Percentiles rank a stretch among this genome's conserved stretches.
phyloP scores from a whole-genome alignment of 768 basidiomycete species.

The Lactarius pseudohatsudake region DNA sequence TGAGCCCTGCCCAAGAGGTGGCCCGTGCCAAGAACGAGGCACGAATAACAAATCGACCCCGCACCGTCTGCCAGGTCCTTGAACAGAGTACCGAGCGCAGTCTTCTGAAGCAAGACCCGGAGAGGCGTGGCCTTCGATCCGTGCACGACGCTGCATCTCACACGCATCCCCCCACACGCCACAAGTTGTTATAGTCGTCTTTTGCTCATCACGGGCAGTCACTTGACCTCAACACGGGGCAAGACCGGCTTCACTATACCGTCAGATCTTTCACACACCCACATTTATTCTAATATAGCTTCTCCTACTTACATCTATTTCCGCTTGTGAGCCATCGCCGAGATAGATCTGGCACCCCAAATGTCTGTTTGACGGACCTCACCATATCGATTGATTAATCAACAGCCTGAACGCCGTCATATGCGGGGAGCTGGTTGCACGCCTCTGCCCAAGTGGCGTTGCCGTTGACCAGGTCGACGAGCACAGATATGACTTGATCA shows the following conservation, averaged over 20 bases:
- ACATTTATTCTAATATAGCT: slow-evolving; percentile 9
- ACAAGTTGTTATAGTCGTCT: neutral
- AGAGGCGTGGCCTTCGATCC: slow-evolving; percentile 3
- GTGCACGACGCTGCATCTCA: neutral
- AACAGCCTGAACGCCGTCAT: slow-evolving; percentile 88
- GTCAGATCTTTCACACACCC: slow-evolving; percentile 8
- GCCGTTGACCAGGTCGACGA: slow-evolving; percentile 77
- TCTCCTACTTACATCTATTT: slow-evolving; percentile 3
- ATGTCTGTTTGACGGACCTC: slow-evolving; percentile 13
- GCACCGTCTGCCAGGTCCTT: slow-evolving; percentile 19
- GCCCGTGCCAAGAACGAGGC: neutral
- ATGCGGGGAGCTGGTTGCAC: slow-evolving; percentile 64
- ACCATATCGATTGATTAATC: slow-evolving; percentile 37
- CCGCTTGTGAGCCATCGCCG: slow-evolving; percentile 7
- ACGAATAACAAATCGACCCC: slow-evolving; percentile 7
- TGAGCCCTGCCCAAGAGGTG: neutral
- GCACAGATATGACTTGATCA: slow-evolving; percentile 82
- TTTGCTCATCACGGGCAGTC: slow-evolving; percentile 12
- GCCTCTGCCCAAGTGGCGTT: slow-evolving; percentile 77
- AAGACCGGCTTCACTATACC: slow-evolving; percentile 5
- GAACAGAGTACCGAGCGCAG: neutral
- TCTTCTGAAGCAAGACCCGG: slow-evolving; percentile 1
- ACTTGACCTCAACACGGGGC: slow-evolving; percentile 20
- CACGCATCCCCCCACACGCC: neutral
- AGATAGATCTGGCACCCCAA: slow-evolving; percentile 20